Conservation (phyloP, 148 eudicot genomes). For the Linanthus parryae region DNA sequence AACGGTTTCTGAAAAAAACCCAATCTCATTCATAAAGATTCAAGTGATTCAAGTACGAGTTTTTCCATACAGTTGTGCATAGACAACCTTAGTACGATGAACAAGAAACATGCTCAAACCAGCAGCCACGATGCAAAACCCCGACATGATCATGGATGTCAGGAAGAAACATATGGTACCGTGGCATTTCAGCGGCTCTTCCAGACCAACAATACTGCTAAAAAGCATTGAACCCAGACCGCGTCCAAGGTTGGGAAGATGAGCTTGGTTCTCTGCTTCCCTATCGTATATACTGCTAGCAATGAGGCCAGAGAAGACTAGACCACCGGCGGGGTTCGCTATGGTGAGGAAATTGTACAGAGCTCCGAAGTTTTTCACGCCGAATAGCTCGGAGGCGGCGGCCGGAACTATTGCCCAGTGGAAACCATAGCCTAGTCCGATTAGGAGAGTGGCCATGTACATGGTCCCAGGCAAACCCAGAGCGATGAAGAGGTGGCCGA, state of each 20-base stretch:
- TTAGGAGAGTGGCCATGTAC: conserved; percentile 1
- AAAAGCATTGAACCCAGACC: background rate
- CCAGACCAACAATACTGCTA: too few relatives aligned
- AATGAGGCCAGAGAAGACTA: background rate
- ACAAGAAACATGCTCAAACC: background rate
- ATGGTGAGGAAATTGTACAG: background rate
- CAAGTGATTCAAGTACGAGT: background rate
- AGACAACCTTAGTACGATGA: too few relatives aligned
- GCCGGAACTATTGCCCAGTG: conserved; percentile 6
- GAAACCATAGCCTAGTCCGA: conserved; percentile 6
- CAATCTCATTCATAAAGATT: too few relatives aligned
- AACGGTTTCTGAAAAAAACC: too few relatives aligned
- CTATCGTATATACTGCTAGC: conserved; percentile 6
- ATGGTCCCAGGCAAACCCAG: background rate
- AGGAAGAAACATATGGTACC: conserved; percentile 4
- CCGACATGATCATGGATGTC: conserved; percentile 9
- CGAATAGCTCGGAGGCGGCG: conserved; percentile 1
- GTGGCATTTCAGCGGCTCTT: background rate
- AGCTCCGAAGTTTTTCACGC: background rate
- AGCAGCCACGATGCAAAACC: conserved; percentile 6
- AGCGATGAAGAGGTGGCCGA: conserved; percentile 1
- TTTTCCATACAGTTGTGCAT: too few relatives aligned
- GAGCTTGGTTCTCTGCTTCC: conserved; percentile 10
- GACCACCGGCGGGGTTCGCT: background rate
- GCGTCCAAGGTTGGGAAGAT: background rate